These are phyloP conservation scores for Leucocoprinus birnbaumii DNA, from an alignment of 768 basidiomycete genomes.

Conservation along the genomic window DNA sequence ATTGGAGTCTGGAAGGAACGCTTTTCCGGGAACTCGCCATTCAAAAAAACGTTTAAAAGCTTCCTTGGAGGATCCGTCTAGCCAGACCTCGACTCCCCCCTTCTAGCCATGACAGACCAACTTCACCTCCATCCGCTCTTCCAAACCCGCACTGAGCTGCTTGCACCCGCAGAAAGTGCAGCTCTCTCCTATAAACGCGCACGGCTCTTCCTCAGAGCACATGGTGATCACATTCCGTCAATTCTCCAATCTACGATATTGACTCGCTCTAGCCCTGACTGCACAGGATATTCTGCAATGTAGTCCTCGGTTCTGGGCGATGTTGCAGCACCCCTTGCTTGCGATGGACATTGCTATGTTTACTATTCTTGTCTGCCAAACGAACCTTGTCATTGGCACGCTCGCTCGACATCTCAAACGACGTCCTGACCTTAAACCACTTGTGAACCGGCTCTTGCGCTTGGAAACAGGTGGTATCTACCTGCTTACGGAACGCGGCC, in stretches of 20 bases:
- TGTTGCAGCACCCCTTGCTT: conserved; percentile 52
- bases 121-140: conserved; percentile 47
- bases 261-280: conserved; percentile 33
- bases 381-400: conserved; percentile 52
- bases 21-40: conserved; percentile 5
- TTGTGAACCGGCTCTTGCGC: conserved; percentile 46
- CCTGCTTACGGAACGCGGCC: conserved; percentile 53
- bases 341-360: conserved; percentile 50
- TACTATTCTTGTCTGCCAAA: conserved; percentile 49
- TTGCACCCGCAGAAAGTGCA: conserved; percentile 43
- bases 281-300: conserved; percentile 46
- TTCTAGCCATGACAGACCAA: conserved; percentile 29
- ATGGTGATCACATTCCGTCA: conserved; percentile 30
- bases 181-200: conserved; percentile 50
- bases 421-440: conserved; percentile 46
- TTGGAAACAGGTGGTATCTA: conserved; percentile 54
- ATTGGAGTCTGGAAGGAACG: conserved; percentile 12
- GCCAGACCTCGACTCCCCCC: not conserved
- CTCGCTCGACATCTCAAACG: conserved; percentile 44
- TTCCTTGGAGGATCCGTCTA: not conserved
- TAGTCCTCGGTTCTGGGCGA: conserved; percentile 46
- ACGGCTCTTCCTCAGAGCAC: conserved; percentile 44
- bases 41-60: conserved; percentile 4
- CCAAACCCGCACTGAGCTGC: conserved; percentile 37
- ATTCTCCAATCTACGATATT: conserved; percentile 11